Percentiles rank a stretch among this genome's conserved stretches.
These are phyloP conservation scores for Kodamaea sagamina DNA, from an alignment of 805 yeast species.

Conservation along the genomic window DNA sequence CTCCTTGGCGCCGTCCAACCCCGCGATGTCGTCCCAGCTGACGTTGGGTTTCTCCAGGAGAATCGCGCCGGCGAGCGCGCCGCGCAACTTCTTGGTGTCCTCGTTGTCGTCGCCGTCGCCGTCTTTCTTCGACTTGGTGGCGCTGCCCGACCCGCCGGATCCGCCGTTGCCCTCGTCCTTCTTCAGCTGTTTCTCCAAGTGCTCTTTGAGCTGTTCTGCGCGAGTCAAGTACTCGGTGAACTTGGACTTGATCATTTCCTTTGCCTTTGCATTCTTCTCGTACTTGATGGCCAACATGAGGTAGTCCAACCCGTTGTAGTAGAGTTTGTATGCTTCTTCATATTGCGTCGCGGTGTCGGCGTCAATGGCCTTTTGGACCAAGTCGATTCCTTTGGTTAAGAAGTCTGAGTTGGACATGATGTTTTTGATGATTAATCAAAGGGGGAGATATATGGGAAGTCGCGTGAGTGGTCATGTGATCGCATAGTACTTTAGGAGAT, in stretches of 20 bases:
- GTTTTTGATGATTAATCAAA: background rate
- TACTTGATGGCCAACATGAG: conserved; percentile 91
- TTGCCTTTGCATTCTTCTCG: conserved; percentile 87
- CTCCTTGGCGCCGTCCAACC: conserved; percentile 91
- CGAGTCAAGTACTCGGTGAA: conserved; percentile 88
- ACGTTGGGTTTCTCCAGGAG: conserved; percentile 90
- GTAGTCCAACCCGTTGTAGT: conserved; percentile 91
- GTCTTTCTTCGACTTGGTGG: conserved; percentile 55
- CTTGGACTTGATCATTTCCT: conserved; percentile 83
- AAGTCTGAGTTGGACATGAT: conserved; percentile 58
- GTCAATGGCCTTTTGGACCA: conserved; percentile 92
- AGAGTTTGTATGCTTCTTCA: conserved; percentile 91
- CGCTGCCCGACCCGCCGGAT: conserved; percentile 45
- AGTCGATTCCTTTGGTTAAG: conserved; percentile 89
- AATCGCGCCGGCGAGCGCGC: conserved; percentile 90
- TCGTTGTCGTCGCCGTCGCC: conserved; percentile 64
- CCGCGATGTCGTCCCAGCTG: conserved; percentile 94
- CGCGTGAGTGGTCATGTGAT: background rate
- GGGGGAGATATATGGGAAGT: background rate
- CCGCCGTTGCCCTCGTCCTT: conserved; percentile 5
- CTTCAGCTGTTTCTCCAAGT: conserved; percentile 63
- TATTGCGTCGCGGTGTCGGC: conserved; percentile 87
- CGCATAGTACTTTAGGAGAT: too few species aligned
- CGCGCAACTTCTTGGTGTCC: conserved; percentile 85
- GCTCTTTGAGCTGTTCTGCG: conserved; percentile 92